A percentile compares a stretch with the other conserved stretches of the same genome.
These are phyloP conservation scores for Hypoxylon fuscum DNA, from an alignment of 495 filamentous ascomycete genomes.

Conservation along the genomic window DNA sequence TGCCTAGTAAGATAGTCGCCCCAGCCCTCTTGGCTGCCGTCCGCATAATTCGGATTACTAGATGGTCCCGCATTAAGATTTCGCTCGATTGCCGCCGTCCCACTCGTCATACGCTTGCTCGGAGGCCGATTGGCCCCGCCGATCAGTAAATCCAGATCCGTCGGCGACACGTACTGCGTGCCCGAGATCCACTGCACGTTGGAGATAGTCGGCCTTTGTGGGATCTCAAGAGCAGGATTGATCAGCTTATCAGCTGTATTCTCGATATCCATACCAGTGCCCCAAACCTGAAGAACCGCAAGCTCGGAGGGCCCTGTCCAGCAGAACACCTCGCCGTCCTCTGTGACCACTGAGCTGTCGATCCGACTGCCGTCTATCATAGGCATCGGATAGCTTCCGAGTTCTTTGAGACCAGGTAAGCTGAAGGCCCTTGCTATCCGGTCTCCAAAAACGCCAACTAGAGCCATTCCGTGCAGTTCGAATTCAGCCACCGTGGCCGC, in stretches of 20 bases:
- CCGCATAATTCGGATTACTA: slow-evolving; percentile 64
- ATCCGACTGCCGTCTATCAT: slow-evolving; percentile 79
- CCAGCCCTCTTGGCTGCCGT: slow-evolving; percentile 65
- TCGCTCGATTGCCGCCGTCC: slow-evolving; percentile 55
- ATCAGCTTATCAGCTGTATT: slow-evolving; percentile 74
- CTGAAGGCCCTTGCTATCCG: slow-evolving; percentile 80
- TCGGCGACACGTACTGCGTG: slow-evolving; percentile 86
- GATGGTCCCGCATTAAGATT: slow-evolving; percentile 52
- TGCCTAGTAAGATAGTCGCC: slow-evolving; percentile 77
- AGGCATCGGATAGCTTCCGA: slow-evolving; percentile 70
- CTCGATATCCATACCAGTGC: slow-evolving; percentile 66
- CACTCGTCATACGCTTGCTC: slow-evolving; percentile 73
- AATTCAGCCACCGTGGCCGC: slow-evolving; percentile 77
- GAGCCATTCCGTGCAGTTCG: slow-evolving; percentile 75
- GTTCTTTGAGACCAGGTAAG: slow-evolving; percentile 85
- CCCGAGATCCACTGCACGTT: slow-evolving; percentile 96
- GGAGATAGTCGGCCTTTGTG: slow-evolving; percentile 91
- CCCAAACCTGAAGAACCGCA: slow-evolving; percentile 81
- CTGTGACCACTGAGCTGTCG: slow-evolving; percentile 71
- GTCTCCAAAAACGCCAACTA: slow-evolving; percentile 86
- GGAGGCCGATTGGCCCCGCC: slow-evolving; percentile 88
- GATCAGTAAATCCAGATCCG: slow-evolving; percentile 92
- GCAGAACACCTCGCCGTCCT: slow-evolving; percentile 80
- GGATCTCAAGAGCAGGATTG: slow-evolving; percentile 75
- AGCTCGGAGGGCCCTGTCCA: slow-evolving; percentile 93